Evolutionary conservation across 169 alveolate genomes (phyloP), one percentile per base, ranked within the genome.

Genomic region (Plasmodium yoelii): DNA sequence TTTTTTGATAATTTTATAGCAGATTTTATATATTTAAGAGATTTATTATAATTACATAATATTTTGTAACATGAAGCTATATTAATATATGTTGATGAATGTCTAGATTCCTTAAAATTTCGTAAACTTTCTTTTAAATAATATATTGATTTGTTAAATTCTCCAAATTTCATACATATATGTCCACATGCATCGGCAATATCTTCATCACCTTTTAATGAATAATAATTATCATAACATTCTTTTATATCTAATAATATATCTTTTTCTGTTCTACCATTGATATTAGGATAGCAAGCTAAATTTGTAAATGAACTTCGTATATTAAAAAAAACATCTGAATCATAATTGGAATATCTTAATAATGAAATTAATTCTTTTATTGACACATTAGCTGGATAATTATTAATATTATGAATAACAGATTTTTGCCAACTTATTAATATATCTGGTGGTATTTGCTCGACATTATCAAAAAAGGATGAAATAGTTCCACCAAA

Each of bases 161-260:
- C 73, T 5, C 95, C 95, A 44, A 93, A 92, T 26, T 84, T 72
- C 95, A 93, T 93, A 88, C 95, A 93, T n/a, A 93, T 59, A 80
- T 93, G 94, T 15, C 94, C 95, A 73, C 95, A 93, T 61, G 57
- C 92, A 60, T 93, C 95, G 1, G 94, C 93, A 28, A 93, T 91
- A 47, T 93, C 94, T 63, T 93, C 95, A 55, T 91, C 95, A 19
- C 88, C 74, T 67, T 90, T 93, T 49, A 93, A 65, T 19, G 90
- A 88, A 74, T 91, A 93, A 91, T 92, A 93, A 87, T 93, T 93
- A 13, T 87, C 69, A 69, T 87, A 88, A 18, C 92, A 70, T 65
- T 82, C 88, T 28, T 93, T 87, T 46, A 93, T 49, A 59, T 93
- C 95, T 39, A 74, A 19, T 7, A 93, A 49, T 53, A 93, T 67